Evolutionary conservation across 164 flowering plant genomes (phyloP), one percentile per base, ranked within the genome.

Genomic region (Stephania japonica): DNA sequence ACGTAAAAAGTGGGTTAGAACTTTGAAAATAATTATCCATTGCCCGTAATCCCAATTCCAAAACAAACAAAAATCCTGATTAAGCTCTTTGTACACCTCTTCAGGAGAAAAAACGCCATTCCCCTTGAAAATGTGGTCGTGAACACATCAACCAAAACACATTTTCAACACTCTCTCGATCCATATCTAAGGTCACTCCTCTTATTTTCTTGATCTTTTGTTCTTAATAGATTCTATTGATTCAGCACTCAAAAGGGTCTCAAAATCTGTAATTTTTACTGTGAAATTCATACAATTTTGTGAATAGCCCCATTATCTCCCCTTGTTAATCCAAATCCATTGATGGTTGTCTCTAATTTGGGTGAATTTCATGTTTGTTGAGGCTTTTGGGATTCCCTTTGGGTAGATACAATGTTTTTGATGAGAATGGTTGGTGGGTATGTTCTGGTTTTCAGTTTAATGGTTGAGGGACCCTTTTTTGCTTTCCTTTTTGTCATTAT

Each of bases 101-200:
- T 77, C 76, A 47, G 41, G 73, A 68, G 43, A 75, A 67, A 61
- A 71, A 76, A 67, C 72, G 70, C 77, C 72, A 59, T 75, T 66
- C 69, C 44, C 25, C 32, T 50, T 21, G 68, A 67, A 73, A 63
- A 72, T 73, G 70, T 72, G 75, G 74, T 19, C 66, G 32, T 73
- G 70, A 75, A 42, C 73, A 53, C 71, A 69, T 72, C 25, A 41
- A 78, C 42, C 71, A 70, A 24, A 53, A 70, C 42, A 59, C 67
- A 47, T 70, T 70, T 65, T 66, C 70, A 78, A 75, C 73, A 72
- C 67, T 69, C 56, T 53, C 71, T 73, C 25, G 27, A 72, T 70
- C 78, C 49, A 73, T 32, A 32, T 42, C 71, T 73, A 75, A 76
- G 81, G 78, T 79, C 70, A 73, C 69, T 74, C 47, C 53, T n/a